A percentile compares a stretch with the other conserved stretches of the same genome.
These are phyloP conservation scores for Trichoderma atrobrunneum DNA, from an alignment of 2,329 filamentous ascomycete species.

Conservation along the genomic window DNA sequence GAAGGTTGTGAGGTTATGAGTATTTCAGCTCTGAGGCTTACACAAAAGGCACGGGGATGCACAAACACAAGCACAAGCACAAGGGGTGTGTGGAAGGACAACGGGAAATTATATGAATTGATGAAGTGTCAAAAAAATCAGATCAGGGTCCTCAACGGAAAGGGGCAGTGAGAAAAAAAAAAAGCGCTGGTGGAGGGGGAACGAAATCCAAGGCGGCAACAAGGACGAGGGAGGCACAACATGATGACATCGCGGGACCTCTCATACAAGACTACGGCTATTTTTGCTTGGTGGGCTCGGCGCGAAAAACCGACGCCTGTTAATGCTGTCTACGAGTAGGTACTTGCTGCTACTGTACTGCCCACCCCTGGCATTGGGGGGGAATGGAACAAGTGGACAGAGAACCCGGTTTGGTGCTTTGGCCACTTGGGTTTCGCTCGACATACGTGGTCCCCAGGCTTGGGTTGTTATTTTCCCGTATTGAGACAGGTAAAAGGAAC, in stretches of 20 bases:
- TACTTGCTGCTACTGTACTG: neutral
- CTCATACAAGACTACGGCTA: neutral
- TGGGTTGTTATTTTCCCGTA: neutral
- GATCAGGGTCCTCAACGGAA: neutral
- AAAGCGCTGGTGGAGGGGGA: neutral
- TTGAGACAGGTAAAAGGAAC: neutral
- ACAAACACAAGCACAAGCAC: conserved; percentile 3
- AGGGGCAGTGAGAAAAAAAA: neutral
- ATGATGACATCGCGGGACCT: conserved; percentile 15
- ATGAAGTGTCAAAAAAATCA: conserved; percentile 16
- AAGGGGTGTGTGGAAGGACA: neutral
- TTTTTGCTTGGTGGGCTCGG: neutral
- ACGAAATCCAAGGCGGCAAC: neutral
- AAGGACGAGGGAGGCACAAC: conserved; percentile 6
- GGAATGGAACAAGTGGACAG: neutral
- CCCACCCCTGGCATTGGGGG: neutral
- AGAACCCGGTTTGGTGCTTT: neutral
- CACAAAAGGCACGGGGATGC: neutral
- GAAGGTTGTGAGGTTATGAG: neutral
- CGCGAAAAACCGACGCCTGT: neutral
- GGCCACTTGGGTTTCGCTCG: neutral
- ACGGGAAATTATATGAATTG: conserved; percentile 7
- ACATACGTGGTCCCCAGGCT: conserved; percentile 5
- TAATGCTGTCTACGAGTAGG: neutral
- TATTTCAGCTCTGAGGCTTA: neutral